phyloP scores from a whole-genome alignment of 441 rosid genomes.

The Populus hybrid region DNA sequence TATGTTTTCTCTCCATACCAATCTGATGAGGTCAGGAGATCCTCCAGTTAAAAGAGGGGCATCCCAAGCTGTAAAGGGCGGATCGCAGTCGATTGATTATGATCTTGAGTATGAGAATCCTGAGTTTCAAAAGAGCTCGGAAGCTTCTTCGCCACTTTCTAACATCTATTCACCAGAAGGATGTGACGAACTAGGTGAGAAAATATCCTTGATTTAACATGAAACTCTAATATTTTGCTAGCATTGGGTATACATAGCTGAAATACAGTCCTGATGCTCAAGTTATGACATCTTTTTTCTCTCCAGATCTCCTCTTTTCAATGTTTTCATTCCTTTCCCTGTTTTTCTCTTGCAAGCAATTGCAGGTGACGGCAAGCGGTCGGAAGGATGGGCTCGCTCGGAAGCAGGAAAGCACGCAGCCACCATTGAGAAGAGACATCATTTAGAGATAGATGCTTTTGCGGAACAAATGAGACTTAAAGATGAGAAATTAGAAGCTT shows the following conservation, averaged over 20 bases:
- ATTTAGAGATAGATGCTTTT: conserved; percentile 59
- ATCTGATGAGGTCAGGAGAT: conserved; percentile 31
- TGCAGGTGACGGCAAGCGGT: conserved; percentile 38
- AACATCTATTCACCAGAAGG: conserved; percentile 38
- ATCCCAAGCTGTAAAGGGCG: conserved; percentile 32
- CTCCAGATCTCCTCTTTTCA: background rate
- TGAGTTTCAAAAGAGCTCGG: conserved; percentile 36
- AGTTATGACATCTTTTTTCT: conserved; percentile 4
- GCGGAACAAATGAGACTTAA: conserved; percentile 70
- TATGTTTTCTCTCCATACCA: conserved; percentile 56
- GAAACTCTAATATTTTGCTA: background rate
- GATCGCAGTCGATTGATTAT: conserved; percentile 30
- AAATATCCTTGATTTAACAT: background rate
- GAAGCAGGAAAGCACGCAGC: conserved; percentile 63
- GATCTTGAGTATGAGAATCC: conserved; percentile 35
- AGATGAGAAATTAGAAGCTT: conserved; percentile 74
- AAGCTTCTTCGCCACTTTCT: conserved; percentile 33
- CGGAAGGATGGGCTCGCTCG: conserved; percentile 51
- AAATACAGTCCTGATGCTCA: background rate
- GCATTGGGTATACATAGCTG: background rate
- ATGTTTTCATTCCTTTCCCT: conserved; percentile 12
- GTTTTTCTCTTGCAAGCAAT: conserved; percentile 35
- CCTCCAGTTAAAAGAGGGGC: conserved; percentile 30
- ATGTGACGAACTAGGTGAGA: conserved; percentile 48
- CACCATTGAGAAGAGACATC: conserved; percentile 62